These are phyloP conservation scores for Botrytis tulipae DNA, from an alignment of 2,329 filamentous ascomycete species.

Conservation along the genomic window DNA sequence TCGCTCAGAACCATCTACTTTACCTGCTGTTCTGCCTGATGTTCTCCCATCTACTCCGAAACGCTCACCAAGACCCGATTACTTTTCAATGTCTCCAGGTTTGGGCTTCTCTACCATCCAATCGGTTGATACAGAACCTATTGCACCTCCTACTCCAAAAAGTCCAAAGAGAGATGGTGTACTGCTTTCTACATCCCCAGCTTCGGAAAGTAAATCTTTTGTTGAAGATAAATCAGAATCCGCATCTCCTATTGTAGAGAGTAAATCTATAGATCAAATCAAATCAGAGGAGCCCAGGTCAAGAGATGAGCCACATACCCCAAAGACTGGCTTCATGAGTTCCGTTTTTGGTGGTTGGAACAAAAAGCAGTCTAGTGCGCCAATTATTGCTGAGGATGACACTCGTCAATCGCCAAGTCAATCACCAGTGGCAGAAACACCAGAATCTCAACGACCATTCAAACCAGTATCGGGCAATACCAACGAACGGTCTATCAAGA, in stretches of 20 bases:
- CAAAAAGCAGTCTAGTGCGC: constrained; percentile 41
- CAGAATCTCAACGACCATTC: constrained; percentile 58
- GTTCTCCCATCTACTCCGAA: neutral
- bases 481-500: constrained; percentile 43
- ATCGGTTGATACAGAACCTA: constrained; percentile 36
- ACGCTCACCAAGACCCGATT: constrained; percentile 7
- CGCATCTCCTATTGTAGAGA: neutral
- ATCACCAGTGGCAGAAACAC: constrained; percentile 48
- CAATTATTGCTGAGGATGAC: constrained; percentile 63
- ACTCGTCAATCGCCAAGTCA: constrained; percentile 56
- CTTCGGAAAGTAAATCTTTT: neutral
- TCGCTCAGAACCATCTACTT: constrained; percentile 19
- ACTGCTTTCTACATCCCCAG: constrained; percentile 47
- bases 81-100: constrained; percentile 35
- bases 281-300: neutral
- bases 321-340: constrained; percentile 45
- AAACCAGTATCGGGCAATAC: constrained; percentile 63
- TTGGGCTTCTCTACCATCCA: constrained; percentile 37
- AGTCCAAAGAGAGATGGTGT: constrained; percentile 56
- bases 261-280: neutral
- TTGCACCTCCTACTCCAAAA: constrained; percentile 41
- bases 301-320: constrained; percentile 40
- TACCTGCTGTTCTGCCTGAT: constrained; percentile 18
- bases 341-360: constrained; percentile 47
- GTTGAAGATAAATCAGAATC: neutral